Evolutionary conservation across 768 basidiomycete genomes (phyloP).

Genomic region (Tephrocybe rancida): DNA sequence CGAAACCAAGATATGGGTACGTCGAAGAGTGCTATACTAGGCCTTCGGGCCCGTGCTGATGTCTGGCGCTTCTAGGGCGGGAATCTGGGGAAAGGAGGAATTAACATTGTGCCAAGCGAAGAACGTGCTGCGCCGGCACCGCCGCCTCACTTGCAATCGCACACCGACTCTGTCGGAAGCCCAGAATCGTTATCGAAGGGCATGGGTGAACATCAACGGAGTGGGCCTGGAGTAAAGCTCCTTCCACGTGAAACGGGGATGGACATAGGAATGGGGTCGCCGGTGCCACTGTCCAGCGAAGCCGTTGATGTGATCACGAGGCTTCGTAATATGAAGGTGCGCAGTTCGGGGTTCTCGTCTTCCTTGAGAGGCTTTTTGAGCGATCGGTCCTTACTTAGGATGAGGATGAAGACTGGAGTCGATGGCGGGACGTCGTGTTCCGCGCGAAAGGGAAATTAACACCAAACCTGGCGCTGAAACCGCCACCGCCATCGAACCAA

Average conservation of each 20-base stretch:
- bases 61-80: conserved; percentile 50
- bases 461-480: conserved; percentile 45
- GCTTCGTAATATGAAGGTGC: conserved; percentile 81
- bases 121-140: conserved; percentile 66
- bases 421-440: conserved; percentile 87
- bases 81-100: conserved; percentile 75
- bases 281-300: conserved; percentile 75
- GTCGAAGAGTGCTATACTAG: background rate
- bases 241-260: conserved; percentile 85
- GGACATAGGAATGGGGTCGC: conserved; percentile 88
- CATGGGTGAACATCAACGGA: conserved; percentile 11
- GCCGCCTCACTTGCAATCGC: conserved; percentile 45
- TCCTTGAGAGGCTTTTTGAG: background rate
- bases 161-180: conserved; percentile 40
- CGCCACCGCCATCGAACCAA: conserved; percentile 62
- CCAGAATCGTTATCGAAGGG: conserved; percentile 45
- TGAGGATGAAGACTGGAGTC: conserved; percentile 85
- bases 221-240: conserved; percentile 35
- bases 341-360: conserved; percentile 9
- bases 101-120: conserved; percentile 72
- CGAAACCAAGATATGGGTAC: conserved; percentile 75
- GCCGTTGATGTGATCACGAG: conserved; percentile 79
- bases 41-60: background rate
- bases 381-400: conserved; percentile 52
- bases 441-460: conserved; percentile 67